These are phyloP conservation scores for Suillus lakei DNA, from an alignment of 768 basidiomycete genomes.

Conservation along the genomic window DNA sequence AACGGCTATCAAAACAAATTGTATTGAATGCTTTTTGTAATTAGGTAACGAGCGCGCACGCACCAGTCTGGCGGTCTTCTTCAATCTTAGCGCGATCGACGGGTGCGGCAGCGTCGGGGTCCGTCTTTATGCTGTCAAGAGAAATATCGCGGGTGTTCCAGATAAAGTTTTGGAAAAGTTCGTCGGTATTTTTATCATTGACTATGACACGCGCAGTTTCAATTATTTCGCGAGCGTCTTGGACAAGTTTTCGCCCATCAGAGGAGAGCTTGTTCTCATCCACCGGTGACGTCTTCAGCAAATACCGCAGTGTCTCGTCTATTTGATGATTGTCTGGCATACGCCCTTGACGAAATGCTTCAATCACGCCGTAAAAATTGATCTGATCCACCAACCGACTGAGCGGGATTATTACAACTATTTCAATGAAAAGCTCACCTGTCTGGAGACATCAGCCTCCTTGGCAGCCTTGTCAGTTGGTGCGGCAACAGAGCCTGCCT, in stretches of 20 bases:
- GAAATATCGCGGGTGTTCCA: slow-evolving; percentile 72
- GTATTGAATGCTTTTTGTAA: slow-evolving; percentile 13
- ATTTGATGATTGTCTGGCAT: slow-evolving; percentile 85
- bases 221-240: slow-evolving; percentile 81
- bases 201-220: slow-evolving; percentile 74
- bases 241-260: slow-evolving; percentile 76
- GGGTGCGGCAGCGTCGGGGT: slow-evolving; percentile 45
- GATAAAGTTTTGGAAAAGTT: slow-evolving; percentile 90
- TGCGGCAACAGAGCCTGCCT: slow-evolving; percentile 61
- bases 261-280: slow-evolving; percentile 68
- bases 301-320: slow-evolving; percentile 70
- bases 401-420: not conserved
- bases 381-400: slow-evolving; percentile 44
- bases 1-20: slow-evolving; percentile 58
- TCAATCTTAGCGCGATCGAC: slow-evolving; percentile 58
- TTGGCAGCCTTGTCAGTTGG: slow-evolving; percentile 65
- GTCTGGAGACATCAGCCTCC: slow-evolving; percentile 81
- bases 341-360: slow-evolving; percentile 80
- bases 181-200: slow-evolving; percentile 85
- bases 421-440: slow-evolving; percentile 41
- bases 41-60: slow-evolving; percentile 13
- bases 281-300: slow-evolving; percentile 63
- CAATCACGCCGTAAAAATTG: slow-evolving; percentile 77
- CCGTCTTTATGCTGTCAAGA: slow-evolving; percentile 43
- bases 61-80: slow-evolving; percentile 68